phyloP scores from a whole-genome alignment of 768 basidiomycete species.

The Lyophyllum semitale region DNA sequence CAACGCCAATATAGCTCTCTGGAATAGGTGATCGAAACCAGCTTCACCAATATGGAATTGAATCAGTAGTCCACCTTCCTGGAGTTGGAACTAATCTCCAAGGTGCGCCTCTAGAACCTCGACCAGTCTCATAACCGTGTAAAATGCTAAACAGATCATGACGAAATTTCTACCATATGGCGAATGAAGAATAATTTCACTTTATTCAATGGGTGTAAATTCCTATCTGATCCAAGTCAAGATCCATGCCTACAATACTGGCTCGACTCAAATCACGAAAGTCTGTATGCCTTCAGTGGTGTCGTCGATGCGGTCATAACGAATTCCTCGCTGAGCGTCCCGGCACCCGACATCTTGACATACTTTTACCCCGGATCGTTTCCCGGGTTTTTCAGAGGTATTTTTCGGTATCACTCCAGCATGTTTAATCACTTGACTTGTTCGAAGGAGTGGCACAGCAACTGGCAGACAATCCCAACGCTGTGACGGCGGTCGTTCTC shows the following conservation, averaged over 20 bases:
- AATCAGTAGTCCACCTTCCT: slow-evolving; percentile 29
- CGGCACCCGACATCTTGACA: slow-evolving; percentile 28
- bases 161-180: slow-evolving; percentile 32
- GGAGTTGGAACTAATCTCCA: slow-evolving; percentile 39
- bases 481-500: slow-evolving; percentile 25
- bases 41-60: slow-evolving; percentile 25
- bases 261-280: slow-evolving; percentile 22
- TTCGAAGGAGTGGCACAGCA: slow-evolving; percentile 24
- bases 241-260: slow-evolving; percentile 32
- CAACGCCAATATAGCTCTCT: slow-evolving; percentile 27
- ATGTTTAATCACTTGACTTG: background rate
- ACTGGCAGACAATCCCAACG: slow-evolving; percentile 22
- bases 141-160: slow-evolving; percentile 25
- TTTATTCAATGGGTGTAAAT: slow-evolving; percentile 25
- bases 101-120: slow-evolving; percentile 18
- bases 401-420: background rate
- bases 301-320: slow-evolving; percentile 23
- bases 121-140: background rate
- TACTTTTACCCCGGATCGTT: slow-evolving; percentile 27
- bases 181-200: slow-evolving; percentile 28
- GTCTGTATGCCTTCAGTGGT: slow-evolving; percentile 27
- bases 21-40: slow-evolving; percentile 33
- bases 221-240: slow-evolving; percentile 24
- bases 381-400: slow-evolving; percentile 28
- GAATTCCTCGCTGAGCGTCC: slow-evolving; percentile 20